phyloP scores from a whole-genome alignment of 2,329 filamentous ascomycete species.

The Hyphodiscus sp. region DNA sequence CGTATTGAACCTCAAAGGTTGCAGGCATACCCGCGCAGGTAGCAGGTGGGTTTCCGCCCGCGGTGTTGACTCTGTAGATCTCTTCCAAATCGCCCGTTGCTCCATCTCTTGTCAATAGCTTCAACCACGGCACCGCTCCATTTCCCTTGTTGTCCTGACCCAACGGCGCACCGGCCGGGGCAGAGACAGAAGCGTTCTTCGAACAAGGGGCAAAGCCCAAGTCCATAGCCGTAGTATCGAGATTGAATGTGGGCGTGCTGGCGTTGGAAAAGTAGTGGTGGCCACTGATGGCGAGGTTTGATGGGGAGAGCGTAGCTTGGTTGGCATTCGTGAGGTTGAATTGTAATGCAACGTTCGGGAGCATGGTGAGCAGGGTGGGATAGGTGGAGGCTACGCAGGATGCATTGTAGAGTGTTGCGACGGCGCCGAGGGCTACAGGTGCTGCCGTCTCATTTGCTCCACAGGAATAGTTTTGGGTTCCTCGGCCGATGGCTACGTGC shows the following conservation, averaged over 20 bases:
- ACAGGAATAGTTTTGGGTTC: slow-evolving; percentile 94
- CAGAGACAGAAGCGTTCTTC: slow-evolving; percentile 54
- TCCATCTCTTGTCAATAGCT: slow-evolving; percentile 50
- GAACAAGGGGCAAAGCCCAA: slow-evolving; percentile 56
- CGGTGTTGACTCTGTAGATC: slow-evolving; percentile 80
- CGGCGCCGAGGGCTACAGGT: slow-evolving; percentile 64
- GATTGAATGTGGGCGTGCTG: slow-evolving; percentile 73
- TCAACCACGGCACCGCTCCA: slow-evolving; percentile 74
- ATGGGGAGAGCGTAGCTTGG: slow-evolving; percentile 42
- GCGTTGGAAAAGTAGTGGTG: slow-evolving; percentile 73
- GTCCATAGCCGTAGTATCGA: slow-evolving; percentile 50
- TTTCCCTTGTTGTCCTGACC: slow-evolving; percentile 54
- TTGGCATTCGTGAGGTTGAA: slow-evolving; percentile 47
- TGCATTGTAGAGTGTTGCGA: slow-evolving; percentile 82
- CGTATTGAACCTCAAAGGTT: slow-evolving; percentile 70
- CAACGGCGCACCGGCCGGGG: slow-evolving; percentile 53
- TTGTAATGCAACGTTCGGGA: slow-evolving; percentile 63
- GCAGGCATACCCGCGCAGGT: slow-evolving; percentile 61
- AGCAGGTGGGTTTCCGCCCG: slow-evolving; percentile 68
- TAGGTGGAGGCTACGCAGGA: slow-evolving; percentile 69
- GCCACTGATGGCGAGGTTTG: slow-evolving; percentile 60
- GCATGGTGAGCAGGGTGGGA: slow-evolving; percentile 56
- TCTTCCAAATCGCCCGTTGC: slow-evolving; percentile 61
- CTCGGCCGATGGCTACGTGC: slow-evolving; percentile 80
- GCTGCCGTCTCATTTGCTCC: slow-evolving; percentile 51